Evolutionary conservation across 1,139 yeast genomes (phyloP).

Genomic region (Yamadazyma atmosphaerica): DNA sequence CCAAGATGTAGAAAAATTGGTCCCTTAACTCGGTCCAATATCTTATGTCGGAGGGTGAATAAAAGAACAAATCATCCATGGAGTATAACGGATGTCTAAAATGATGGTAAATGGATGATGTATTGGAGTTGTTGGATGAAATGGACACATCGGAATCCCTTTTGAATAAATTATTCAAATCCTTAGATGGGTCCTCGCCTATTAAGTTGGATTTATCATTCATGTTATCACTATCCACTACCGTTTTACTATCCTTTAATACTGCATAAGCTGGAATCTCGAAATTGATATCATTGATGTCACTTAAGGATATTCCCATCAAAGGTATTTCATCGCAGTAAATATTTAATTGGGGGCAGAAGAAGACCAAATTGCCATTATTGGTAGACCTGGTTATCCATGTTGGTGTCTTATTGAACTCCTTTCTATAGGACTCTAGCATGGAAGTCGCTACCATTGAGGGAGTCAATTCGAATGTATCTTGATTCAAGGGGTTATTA

Average conservation of each 20-base stretch:
- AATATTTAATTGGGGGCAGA: conserved; percentile 57
- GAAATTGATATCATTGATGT: conserved; percentile 20
- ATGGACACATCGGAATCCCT: conserved; percentile 44
- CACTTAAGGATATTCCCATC: conserved; percentile 21
- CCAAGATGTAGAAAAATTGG: conserved; percentile 46
- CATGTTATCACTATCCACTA: conserved; percentile 13
- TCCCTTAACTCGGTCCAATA: conserved; percentile 57
- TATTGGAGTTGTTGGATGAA: conserved; percentile 25
- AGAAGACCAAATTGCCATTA: conserved; percentile 57
- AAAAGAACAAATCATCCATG: conserved; percentile 49
- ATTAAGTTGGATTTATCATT: conserved; percentile 1
- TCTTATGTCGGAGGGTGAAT: conserved; percentile 56
- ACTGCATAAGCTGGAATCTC: conserved; percentile 31
- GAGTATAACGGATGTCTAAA: conserved; percentile 45
- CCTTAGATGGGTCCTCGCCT: conserved; percentile 3
- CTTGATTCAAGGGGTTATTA: background rate
- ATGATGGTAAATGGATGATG: conserved; percentile 38
- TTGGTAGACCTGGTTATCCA: conserved; percentile 61
- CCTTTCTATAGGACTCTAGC: conserved; percentile 31
- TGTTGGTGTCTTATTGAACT: conserved; percentile 27
- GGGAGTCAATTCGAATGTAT: conserved; percentile 7
- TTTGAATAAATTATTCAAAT: conserved; percentile 31
- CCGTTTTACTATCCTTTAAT: conserved; percentile 22
- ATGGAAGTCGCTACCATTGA: conserved; percentile 38
- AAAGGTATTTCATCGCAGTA: conserved; percentile 60